Evolutionary conservation across 108 stramenopile genomes (phyloP), one percentile per base, ranked within the genome.

Genomic region (Fistulifera pelliculosa): DNA sequence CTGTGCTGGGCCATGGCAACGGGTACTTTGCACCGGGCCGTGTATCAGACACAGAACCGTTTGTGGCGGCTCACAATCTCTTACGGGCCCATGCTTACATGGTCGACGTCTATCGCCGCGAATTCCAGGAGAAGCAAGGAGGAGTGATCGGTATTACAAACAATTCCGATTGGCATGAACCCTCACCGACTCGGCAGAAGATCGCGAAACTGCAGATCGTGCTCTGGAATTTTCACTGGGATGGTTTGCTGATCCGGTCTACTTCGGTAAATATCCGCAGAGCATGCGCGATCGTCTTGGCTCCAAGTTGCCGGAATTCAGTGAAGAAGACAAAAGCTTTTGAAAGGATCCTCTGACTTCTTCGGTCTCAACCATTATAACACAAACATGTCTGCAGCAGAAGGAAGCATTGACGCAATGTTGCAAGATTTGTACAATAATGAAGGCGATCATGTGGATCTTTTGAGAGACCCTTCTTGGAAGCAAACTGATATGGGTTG

Each of bases 361-460:
- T 69, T 97, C 38, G 96, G 96, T 0, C 61, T 97, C 13, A 97
- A 97, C 64, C 86, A 94, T 56, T 97, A 95, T 71, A 79, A 81
- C 0, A 66, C 74, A 2, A 26, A 68, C 13, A 58, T 80, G 47
- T 79, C 76, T 38, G 56, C 77, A 7, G 52, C 47, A 38, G 80
- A 77, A 0, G 38, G 11, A 0, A 18, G 56, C 12, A 35, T 54
- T 13, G 48, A 71, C 2, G 40, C 41, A 13, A 75, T 66, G 38
- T 68, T 53, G 15, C 31, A 35, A 35, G 31, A 35, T 8, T 35
- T 35, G 31, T 35, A 35, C 31, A 35, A 35, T 8, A 35, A 35
- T 35, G 31, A 35, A 8, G 31, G 31, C 31, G 31, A 35, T 35
- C 39, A 68, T 47, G 81, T 85, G 0, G 66, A 62, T 16, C 72